Conservation (phyloP, 352 stramenopile species). For the Phytophthora pluvialis region DNA sequence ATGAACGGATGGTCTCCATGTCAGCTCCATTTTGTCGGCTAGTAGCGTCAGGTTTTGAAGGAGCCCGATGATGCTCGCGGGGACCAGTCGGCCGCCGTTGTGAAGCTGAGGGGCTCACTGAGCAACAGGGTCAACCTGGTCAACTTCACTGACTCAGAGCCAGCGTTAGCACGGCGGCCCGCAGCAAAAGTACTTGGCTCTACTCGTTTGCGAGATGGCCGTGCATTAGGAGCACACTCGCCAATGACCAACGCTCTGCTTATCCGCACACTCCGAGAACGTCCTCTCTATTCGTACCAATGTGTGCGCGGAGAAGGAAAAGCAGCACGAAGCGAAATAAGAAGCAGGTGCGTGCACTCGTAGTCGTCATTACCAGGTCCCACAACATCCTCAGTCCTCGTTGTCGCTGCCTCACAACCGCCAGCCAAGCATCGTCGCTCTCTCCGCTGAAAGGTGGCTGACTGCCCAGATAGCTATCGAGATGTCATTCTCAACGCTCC, state of each 20-base stretch:
- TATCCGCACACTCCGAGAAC: neutral
- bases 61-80: neutral
- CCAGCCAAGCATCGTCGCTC: neutral
- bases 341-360: conserved; percentile 20
- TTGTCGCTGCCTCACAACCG: neutral
- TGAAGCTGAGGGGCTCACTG: neutral
- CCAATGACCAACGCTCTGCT: neutral
- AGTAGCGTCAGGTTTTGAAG: conserved; percentile 11
- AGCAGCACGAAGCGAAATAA: conserved; percentile 25
- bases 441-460: neutral
- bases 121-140: too few relatives aligned
- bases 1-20: conserved; percentile 16
- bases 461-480: neutral
- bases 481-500: conserved; percentile 23
- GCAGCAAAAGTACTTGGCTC: too few relatives aligned
- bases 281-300: neutral
- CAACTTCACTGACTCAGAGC: neutral
- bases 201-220: too few relatives aligned
- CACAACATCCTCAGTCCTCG: neutral
- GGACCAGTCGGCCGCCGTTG: conserved; percentile 3
- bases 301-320: neutral
- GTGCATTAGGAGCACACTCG: too few relatives aligned
- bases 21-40: conserved; percentile 1
- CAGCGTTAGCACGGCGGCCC: too few relatives aligned
- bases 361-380: neutral